phyloP scores from a whole-genome alignment of 352 stramenopile species.

The Pythium aquatile region DNA sequence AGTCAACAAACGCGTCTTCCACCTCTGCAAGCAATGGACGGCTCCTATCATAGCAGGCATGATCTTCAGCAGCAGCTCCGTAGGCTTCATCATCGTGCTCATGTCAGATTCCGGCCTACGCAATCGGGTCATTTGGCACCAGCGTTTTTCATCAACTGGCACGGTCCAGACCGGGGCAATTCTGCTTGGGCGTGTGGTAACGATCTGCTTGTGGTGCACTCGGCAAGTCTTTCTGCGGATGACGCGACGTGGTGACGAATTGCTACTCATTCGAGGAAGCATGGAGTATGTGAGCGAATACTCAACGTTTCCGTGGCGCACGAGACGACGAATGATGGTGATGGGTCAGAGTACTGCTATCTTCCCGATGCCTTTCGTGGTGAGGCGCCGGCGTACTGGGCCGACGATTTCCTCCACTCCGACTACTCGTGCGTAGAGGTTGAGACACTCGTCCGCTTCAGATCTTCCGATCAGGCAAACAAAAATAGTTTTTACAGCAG shows the following conservation, averaged over 20 bases:
- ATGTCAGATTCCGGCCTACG: not conserved
- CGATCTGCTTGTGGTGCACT: slow-evolving; percentile 5
- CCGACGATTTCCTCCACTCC: not conserved
- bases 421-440: not conserved
- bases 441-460: not conserved
- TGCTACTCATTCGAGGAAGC: not conserved
- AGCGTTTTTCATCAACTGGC: not conserved
- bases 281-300: not conserved
- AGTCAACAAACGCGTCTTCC: slow-evolving; percentile 7
- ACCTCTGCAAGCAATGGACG: slow-evolving; percentile 12
- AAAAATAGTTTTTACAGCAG: not conserved
- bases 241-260: not conserved
- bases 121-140: slow-evolving; percentile 11
- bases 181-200: not conserved
- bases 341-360: not conserved
- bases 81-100: not conserved
- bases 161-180: not conserved
- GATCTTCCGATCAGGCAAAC: not conserved
- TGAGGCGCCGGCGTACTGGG: not conserved
- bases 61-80: not conserved
- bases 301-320: not conserved
- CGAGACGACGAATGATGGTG: not conserved
- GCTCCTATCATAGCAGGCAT: not conserved
- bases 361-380: not conserved
- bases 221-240: not conserved